A percentile compares a stretch with the other conserved stretches of the same genome.
These are phyloP conservation scores for Monilinia fructigena DNA, from an alignment of 2,329 filamentous ascomycete genomes.

Conservation along the genomic window DNA sequence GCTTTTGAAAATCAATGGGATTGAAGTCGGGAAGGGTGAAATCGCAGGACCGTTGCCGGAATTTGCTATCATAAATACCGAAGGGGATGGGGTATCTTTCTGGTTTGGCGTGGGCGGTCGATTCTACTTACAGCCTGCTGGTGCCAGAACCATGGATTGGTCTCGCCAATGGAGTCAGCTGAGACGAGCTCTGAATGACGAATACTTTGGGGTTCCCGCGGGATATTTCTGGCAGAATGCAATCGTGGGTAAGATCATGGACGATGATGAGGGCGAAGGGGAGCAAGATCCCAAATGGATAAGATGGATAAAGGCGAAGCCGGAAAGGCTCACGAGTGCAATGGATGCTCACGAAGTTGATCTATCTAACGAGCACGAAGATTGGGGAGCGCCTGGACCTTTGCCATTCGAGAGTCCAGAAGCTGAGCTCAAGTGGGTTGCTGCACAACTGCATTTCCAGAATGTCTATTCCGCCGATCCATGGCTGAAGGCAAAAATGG, in stretches of 20 bases:
- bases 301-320: conserved; percentile 17
- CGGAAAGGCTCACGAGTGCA: not conserved
- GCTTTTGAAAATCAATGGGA: conserved; percentile 35
- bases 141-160: conserved; percentile 7
- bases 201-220: conserved; percentile 23
- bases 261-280: conserved; percentile 18
- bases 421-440: conserved; percentile 22
- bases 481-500: not conserved
- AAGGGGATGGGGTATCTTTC: conserved; percentile 35
- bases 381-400: conserved; percentile 19
- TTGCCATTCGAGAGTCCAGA: conserved; percentile 15
- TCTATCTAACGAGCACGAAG: not conserved
- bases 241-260: conserved; percentile 25
- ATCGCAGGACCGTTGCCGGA: conserved; percentile 38
- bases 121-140: conserved; percentile 24
- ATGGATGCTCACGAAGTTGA: not conserved
- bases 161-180: conserved; percentile 27
- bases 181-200: conserved; percentile 18
- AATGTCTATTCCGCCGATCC: not conserved
- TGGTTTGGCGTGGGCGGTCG: conserved; percentile 35
- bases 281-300: conserved; percentile 20
- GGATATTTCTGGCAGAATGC: conserved; percentile 32
- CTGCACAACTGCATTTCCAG: conserved; percentile 15
- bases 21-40: conserved; percentile 32
- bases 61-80: conserved; percentile 37